A percentile compares a stretch with the other conserved stretches of the same genome.
These are phyloP conservation scores for Barnettozyma botsteinii DNA, from an alignment of 805 yeast species.

Conservation along the genomic window DNA sequence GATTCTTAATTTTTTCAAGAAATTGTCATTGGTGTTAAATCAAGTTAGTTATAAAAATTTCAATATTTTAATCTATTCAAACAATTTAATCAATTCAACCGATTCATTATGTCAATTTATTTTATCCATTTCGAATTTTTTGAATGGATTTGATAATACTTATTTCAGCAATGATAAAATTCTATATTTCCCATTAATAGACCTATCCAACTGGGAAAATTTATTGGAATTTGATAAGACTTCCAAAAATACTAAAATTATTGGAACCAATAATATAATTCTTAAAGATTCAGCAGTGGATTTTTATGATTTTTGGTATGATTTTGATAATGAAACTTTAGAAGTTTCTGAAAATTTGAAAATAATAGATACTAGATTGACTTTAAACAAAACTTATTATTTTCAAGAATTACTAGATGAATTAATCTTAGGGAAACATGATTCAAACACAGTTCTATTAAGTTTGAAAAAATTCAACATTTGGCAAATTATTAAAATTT, in stretches of 20 bases:
- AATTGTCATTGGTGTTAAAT: slow-evolving; percentile 30
- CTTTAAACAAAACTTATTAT: slow-evolving; percentile 18
- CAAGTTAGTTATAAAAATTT: slow-evolving; percentile 34
- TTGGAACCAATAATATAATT: slow-evolving; percentile 67
- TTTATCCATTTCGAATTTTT: slow-evolving; percentile 37
- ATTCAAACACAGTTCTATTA: slow-evolving; percentile 23
- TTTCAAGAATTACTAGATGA: slow-evolving; percentile 15
- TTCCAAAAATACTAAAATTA: slow-evolving; percentile 32
- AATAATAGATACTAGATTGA: slow-evolving; percentile 10
- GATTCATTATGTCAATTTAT: slow-evolving; percentile 36
- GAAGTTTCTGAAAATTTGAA: slow-evolving; percentile 6
- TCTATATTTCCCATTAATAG: slow-evolving; percentile 52
- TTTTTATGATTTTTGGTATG: slow-evolving; percentile 58
- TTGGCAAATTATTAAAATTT: slow-evolving; percentile 27
- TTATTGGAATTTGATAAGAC: slow-evolving; percentile 26
- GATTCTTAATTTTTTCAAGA: slow-evolving; percentile 26
- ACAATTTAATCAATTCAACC: slow-evolving; percentile 27
- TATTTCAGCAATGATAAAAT: slow-evolving; percentile 38
- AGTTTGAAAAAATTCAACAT: slow-evolving; percentile 28
- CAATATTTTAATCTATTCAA: slow-evolving; percentile 36
- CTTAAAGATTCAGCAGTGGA: slow-evolving; percentile 44
- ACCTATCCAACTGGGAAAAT: slow-evolving; percentile 50
- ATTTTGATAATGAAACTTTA: slow-evolving; percentile 46
- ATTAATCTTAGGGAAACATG: slow-evolving; percentile 22
- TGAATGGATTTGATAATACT: slow-evolving; percentile 36